Evolutionary conservation across 352 stramenopile species (phyloP).

Genomic region (Globisporangium echinulatum): DNA sequence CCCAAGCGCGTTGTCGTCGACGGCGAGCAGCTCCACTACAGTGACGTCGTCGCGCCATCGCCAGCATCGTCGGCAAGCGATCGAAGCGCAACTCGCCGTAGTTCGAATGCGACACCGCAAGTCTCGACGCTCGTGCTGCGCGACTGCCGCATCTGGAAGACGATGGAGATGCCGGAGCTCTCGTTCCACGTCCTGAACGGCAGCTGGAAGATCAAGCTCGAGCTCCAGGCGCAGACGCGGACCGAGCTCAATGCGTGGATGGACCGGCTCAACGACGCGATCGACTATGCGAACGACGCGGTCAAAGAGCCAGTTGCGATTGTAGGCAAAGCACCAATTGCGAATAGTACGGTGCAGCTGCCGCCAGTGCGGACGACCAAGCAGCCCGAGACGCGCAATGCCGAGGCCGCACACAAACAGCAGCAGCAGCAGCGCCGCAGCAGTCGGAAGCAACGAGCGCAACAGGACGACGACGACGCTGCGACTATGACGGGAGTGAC

Average conservation of each 20-base stretch:
- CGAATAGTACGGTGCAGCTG: conserved; percentile 3
- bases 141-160: conserved; percentile 83
- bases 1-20: conserved; percentile 70
- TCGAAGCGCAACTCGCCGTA: too few species aligned
- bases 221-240: conserved; percentile 55
- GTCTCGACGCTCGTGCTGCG: conserved; percentile 59
- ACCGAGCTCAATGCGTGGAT: conserved; percentile 69
- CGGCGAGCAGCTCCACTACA: conserved; percentile 69
- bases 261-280: conserved; percentile 62
- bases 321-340: neutral
- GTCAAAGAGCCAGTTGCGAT: neutral
- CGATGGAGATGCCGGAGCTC: conserved; percentile 79
- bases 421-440: neutral
- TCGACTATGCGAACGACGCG: conserved; percentile 67
- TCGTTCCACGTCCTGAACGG: conserved; percentile 72
- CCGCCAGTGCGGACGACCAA: conserved; percentile 1
- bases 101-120: conserved; percentile 11
- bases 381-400: conserved; percentile 9
- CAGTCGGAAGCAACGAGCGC: too few species aligned
- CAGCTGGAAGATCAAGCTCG: conserved; percentile 79
- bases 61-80: conserved; percentile 2
- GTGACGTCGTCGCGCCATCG: conserved; percentile 14
- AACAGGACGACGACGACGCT: neutral
- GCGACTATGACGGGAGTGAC: too few species aligned
- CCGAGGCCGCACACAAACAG: conserved; percentile 2